Evolutionary conservation across 2,329 filamentous ascomycete genomes (phyloP).

Genomic region (Fusarium anthophilum): DNA sequence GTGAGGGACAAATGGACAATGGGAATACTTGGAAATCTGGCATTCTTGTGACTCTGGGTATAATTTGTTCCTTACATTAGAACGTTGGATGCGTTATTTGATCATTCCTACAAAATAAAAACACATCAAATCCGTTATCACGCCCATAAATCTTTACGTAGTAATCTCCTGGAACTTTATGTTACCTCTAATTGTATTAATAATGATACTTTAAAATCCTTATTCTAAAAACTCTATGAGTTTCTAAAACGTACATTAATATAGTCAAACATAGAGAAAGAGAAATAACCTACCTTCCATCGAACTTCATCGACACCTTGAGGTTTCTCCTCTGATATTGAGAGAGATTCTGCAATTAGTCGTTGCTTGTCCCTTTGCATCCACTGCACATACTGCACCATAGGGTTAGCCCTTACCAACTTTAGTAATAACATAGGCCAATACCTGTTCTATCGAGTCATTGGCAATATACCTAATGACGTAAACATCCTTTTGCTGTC

Average conservation of each 20-base stretch:
- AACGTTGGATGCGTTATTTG: background rate
- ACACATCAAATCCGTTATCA: accelerated
- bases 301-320: background rate
- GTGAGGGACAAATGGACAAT: accelerated
- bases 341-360: background rate
- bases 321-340: background rate
- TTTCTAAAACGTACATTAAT: background rate
- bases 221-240: background rate
- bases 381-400: background rate
- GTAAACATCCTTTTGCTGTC: background rate
- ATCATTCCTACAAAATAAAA: accelerated
- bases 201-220: background rate
- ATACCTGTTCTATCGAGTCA: background rate
- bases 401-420: background rate
- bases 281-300: background rate
- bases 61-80: background rate
- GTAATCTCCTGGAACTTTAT: too few relatives aligned
- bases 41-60: too few relatives aligned
- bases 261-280: background rate
- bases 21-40: too few relatives aligned
- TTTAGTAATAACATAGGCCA: accelerated
- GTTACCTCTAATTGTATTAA: too few relatives aligned
- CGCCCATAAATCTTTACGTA: accelerated
- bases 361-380: background rate
- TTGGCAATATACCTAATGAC: background rate